Percentiles rank a stretch among this genome's conserved stretches.
These are phyloP conservation scores for Sporobolomyces phaffii DNA, from an alignment of 768 basidiomycete species.

Conservation along the genomic window DNA sequence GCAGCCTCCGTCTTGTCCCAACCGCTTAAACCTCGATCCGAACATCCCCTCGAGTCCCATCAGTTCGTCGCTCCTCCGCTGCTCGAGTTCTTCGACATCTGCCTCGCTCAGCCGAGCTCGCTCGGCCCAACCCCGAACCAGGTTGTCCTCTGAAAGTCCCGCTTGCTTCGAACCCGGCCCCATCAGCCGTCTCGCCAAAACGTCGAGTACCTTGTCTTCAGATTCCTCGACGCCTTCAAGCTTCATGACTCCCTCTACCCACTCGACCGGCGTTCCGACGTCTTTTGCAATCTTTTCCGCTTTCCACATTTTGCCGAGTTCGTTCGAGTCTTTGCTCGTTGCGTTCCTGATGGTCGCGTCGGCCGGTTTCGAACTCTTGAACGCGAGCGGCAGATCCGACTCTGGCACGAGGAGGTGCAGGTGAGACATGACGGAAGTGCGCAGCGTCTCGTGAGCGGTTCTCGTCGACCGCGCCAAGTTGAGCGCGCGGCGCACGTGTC, in stretches of 20 bases:
- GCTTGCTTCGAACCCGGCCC: background rate
- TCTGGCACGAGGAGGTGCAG: conserved; percentile 76
- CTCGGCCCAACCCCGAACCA: background rate
- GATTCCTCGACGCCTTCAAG: conserved; percentile 2
- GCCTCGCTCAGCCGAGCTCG: conserved; percentile 31
- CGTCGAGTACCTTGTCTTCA: conserved; percentile 10
- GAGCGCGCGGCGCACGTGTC: conserved; percentile 50
- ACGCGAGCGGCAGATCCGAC: conserved; percentile 65
- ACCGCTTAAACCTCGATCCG: conserved; percentile 45
- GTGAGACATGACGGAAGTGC: conserved; percentile 78
- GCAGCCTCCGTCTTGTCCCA: conserved; percentile 36
- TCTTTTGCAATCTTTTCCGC: conserved; percentile 35
- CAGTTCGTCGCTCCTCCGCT: conserved; percentile 37
- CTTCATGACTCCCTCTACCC: conserved; percentile 18
- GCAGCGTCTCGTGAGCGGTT: conserved; percentile 51
- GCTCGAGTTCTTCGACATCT: conserved; percentile 40
- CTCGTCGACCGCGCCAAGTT: conserved; percentile 55
- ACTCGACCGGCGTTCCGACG: conserved; percentile 32
- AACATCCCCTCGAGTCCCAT: conserved; percentile 38
- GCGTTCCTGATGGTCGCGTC: conserved; percentile 37
- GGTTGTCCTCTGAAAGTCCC: conserved; percentile 2
- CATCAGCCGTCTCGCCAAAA: conserved; percentile 1
- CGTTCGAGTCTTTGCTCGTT: conserved; percentile 18
- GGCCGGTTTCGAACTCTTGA: conserved; percentile 35
- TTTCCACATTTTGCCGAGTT: conserved; percentile 40